Percentiles rank a stretch among this genome's conserved stretches.
Conservation (phyloP, 78 protist genomes). For the Fonticula alba region DNA sequence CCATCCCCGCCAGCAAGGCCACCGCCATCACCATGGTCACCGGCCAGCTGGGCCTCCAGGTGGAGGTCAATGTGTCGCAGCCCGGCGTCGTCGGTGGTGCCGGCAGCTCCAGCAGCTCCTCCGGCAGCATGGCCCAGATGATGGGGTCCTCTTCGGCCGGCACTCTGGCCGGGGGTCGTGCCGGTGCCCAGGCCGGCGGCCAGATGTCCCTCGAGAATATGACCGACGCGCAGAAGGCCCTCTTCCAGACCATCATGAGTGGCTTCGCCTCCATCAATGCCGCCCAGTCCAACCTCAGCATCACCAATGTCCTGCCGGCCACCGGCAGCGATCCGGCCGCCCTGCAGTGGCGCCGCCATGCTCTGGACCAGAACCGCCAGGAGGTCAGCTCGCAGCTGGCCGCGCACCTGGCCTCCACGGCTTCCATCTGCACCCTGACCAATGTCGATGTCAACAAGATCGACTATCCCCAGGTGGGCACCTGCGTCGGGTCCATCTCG, state of each 20-base stretch:
- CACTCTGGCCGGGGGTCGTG: too few species aligned
- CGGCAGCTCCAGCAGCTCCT: too few species aligned
- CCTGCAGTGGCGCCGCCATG: constrained; percentile 2
- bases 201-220: too few species aligned
- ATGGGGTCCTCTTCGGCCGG: too few species aligned
- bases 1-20: neutral
- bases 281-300: neutral
- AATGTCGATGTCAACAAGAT: neutral
- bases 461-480: neutral
- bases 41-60: neutral
- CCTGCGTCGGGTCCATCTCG: neutral
- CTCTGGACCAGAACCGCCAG: neutral
- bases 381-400: neutral
- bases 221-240: neutral
- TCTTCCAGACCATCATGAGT: neutral
- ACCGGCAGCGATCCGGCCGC: constrained; percentile 8
- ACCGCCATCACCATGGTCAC: constrained; percentile 1
- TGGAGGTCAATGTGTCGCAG: constrained; percentile 1
- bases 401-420: constrained; percentile 9
- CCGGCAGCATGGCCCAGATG: too few species aligned
- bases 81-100: neutral
- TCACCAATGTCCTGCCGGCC: constrained; percentile 8
- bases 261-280: constrained; percentile 7
- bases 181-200: too few species aligned
- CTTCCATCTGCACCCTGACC: constrained; percentile 7